phyloP scores from a whole-genome alignment of 352 stramenopile species.

The Phytopythium sindhum region DNA sequence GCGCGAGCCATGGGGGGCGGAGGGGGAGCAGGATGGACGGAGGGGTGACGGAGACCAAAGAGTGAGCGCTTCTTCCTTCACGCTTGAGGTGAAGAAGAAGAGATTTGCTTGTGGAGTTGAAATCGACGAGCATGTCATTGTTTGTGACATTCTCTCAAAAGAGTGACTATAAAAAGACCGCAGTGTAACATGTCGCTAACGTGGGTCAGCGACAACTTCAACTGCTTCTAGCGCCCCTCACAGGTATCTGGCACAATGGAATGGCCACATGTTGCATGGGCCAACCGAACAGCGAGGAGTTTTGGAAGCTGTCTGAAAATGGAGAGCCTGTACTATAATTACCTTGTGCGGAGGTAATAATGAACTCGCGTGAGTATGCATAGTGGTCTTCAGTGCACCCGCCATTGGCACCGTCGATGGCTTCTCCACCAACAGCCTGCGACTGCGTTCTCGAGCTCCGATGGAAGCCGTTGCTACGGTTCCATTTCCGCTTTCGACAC shows the following conservation, averaged over 20 bases:
- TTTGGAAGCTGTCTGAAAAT: background rate
- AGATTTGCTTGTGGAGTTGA: background rate
- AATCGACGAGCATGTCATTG: background rate
- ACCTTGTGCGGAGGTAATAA: background rate
- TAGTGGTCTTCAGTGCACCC: no score
- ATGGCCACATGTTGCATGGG: background rate
- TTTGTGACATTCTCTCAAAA: background rate
- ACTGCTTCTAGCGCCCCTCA: background rate
- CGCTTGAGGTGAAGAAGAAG: no score
- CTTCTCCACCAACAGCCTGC: background rate
- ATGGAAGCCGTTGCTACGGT: background rate
- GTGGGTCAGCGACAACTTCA: background rate
- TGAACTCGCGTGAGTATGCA: no score
- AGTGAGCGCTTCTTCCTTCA: background rate
- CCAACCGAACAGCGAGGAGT: background rate
- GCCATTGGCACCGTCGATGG: background rate
- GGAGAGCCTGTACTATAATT: background rate
- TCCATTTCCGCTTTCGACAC: background rate
- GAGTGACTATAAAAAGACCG: background rate
- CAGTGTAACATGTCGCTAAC: background rate
- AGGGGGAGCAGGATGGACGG: background rate
- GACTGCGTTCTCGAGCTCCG: background rate
- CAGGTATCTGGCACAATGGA: no score
- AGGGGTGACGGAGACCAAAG: background rate
- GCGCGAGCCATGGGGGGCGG: slow-evolving; percentile 50